A percentile compares a stretch with the other conserved stretches of the same genome.
These are phyloP conservation scores for Phaseolus coccineus DNA, from an alignment of 331 rosid genomes.

Conservation along the genomic window DNA sequence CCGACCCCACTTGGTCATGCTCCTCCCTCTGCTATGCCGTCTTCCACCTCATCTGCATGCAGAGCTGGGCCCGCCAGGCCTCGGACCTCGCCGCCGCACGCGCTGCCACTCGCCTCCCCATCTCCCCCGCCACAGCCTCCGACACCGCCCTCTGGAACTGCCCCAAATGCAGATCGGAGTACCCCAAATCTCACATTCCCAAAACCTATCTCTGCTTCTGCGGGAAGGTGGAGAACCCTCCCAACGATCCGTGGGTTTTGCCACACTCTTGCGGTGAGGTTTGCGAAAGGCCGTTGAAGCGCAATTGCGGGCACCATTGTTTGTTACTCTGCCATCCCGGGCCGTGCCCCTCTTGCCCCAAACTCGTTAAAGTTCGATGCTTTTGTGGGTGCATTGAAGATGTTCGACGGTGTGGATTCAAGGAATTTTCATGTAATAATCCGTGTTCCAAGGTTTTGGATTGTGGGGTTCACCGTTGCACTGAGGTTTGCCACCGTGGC, in stretches of 20 bases:
- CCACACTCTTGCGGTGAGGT: conserved; percentile 97
- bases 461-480: conserved; percentile 72
- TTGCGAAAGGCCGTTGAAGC: conserved; percentile 74
- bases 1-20: conserved; percentile 96
- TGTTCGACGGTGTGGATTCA: conserved; percentile 77
- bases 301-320: conserved; percentile 82
- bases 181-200: conserved; percentile 72
- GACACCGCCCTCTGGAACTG: conserved; percentile 81
- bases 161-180: conserved; percentile 85
- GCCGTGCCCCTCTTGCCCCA: conserved; percentile 97
- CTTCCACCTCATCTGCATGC: conserved; percentile 91
- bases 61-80: conserved; percentile 92
- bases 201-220: conserved; percentile 77
- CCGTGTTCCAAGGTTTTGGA: conserved; percentile 65
- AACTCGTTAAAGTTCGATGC: conserved; percentile 71
- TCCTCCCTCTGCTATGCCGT: conserved; percentile 84
- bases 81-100: conserved; percentile 78
- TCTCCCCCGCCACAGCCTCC: conserved; percentile 55
- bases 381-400: conserved; percentile 72
- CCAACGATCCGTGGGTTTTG: conserved; percentile 87
- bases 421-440: conserved; percentile 69
- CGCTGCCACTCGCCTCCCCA: conserved; percentile 77
- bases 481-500: conserved; percentile 75
- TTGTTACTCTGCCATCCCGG: conserved; percentile 92
- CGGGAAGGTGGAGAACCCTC: conserved; percentile 80